phyloP scores from a whole-genome alignment of 495 filamentous ascomycete species.

The Aspergillus bridgeri region DNA sequence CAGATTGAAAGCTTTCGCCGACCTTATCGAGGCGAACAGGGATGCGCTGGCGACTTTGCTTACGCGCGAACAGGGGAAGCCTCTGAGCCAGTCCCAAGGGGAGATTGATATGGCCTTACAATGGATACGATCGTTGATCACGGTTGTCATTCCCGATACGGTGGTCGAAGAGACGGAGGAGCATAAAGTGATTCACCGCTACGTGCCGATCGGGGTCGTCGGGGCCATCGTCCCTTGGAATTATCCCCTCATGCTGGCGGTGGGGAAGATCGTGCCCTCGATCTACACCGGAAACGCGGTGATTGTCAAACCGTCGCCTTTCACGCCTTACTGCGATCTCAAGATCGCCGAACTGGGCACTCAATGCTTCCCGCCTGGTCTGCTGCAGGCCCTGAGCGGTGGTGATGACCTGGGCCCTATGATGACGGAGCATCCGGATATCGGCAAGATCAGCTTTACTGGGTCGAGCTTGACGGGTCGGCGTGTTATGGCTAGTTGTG shows the following conservation, averaged over 20 bases:
- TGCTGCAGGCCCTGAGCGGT: slow-evolving; percentile 65
- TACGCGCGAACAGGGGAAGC: slow-evolving; percentile 57
- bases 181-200: slow-evolving; percentile 42
- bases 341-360: slow-evolving; percentile 61
- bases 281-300: slow-evolving; percentile 58
- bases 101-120: slow-evolving; percentile 26
- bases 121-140: slow-evolving; percentile 23
- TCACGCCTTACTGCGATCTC: slow-evolving; percentile 65
- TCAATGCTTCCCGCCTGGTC: slow-evolving; percentile 59
- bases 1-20: slow-evolving; percentile 50
- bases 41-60: slow-evolving; percentile 49
- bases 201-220: slow-evolving; percentile 58
- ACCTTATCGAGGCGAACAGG: slow-evolving; percentile 39
- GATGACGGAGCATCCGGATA: slow-evolving; percentile 55
- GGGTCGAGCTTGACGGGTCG: slow-evolving; percentile 63
- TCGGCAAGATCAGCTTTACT: slow-evolving; percentile 69
- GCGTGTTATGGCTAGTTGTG: slow-evolving; percentile 56
- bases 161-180: slow-evolving; percentile 49
- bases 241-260: slow-evolving; percentile 54
- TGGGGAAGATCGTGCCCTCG: slow-evolving; percentile 55
- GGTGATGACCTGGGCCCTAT: slow-evolving; percentile 60
- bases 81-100: slow-evolving; percentile 24
- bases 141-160: slow-evolving; percentile 23
- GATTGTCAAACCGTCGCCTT: slow-evolving; percentile 60
- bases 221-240: slow-evolving; percentile 63